Base-by-base conservation (phyloP, 345 rosid species). In the Aethionema arabicum region DNA sequence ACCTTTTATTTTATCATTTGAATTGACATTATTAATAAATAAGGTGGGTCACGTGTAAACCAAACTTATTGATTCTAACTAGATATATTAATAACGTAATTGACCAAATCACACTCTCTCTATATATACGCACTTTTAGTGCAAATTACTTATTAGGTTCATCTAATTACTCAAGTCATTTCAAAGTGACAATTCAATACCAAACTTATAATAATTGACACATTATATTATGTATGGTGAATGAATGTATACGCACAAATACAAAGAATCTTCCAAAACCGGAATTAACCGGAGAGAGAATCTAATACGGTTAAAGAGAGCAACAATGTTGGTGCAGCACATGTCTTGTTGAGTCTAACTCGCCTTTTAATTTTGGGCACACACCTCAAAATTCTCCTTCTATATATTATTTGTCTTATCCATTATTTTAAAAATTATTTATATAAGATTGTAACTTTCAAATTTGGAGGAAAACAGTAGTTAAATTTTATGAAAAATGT, bases 331-430 rank as follows among this genome's bases (percentile, higher is more conserved):
- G 37, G 33, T 47, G 16, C 46, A 5, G 30, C 66, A 61, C 66
- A 61, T 60, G 65, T n/a, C 55, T 35, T 48, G 47, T 48, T 61
- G 47, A 36, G 37, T 37, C 10, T 61, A 45, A 37, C 45, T 16
- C 35, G 44, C 45, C 43, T 48, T 8, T 54, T 61, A 15, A 47
- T 12, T 6, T 14, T 47, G 32, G 65, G 55, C 45, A 60, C 45
- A 60, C 65, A 61, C 66, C 56, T 61, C 46, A 48, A 61, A n/a
- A 48, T n/a, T 29, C 8, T 35, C 8, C 35, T 37, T 7, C 33
- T 45, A 12, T 48, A 6, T 35, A 8, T 12, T 7, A 14, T 6
- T 35, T 8, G 3, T 9, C 3, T 44, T 29, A 13, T 58, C 10
- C 50, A 9, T 12, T 29, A 8, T 10, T 6, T 6, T 37, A 6